phyloP scores from a whole-genome alignment of 345 rosid genomes.

The Salix purpurea region DNA sequence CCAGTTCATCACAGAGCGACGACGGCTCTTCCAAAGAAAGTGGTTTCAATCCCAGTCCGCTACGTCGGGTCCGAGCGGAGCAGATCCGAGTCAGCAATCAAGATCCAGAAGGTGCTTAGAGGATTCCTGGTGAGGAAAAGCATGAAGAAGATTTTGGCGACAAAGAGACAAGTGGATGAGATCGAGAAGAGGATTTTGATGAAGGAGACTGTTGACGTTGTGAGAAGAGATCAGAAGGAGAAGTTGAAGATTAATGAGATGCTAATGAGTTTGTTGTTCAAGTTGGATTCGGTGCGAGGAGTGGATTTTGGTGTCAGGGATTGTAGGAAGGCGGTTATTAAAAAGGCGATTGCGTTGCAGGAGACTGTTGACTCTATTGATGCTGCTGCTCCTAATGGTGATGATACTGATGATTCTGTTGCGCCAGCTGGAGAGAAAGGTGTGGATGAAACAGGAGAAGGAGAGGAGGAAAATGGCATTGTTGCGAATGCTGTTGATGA shows the following conservation, averaged over 20 bases:
- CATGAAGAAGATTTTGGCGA: conserved; percentile 38
- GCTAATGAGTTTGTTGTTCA: conserved; percentile 53
- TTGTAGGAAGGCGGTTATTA: conserved; percentile 45
- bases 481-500: not conserved
- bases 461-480: not conserved
- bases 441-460: conserved; percentile 3
- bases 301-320: conserved; percentile 55
- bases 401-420: not conserved
- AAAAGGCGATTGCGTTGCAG: conserved; percentile 52
- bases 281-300: conserved; percentile 53
- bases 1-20: not conserved
- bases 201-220: conserved; percentile 29
- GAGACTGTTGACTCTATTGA: conserved; percentile 47
- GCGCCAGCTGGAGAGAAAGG: not conserved
- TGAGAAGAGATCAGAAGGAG: conserved; percentile 40
- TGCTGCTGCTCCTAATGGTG: not conserved
- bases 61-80: conserved; percentile 32
- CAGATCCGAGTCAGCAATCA: conserved; percentile 33
- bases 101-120: conserved; percentile 53
- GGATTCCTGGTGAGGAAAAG: conserved; percentile 56
- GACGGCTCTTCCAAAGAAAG: conserved; percentile 13
- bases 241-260: conserved; percentile 44
- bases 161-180: conserved; percentile 39
- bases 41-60: conserved; percentile 49
- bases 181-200: conserved; percentile 37